Conservation (phyloP, 2,329 filamentous ascomycete species). For the Blastomyces parvus region DNA sequence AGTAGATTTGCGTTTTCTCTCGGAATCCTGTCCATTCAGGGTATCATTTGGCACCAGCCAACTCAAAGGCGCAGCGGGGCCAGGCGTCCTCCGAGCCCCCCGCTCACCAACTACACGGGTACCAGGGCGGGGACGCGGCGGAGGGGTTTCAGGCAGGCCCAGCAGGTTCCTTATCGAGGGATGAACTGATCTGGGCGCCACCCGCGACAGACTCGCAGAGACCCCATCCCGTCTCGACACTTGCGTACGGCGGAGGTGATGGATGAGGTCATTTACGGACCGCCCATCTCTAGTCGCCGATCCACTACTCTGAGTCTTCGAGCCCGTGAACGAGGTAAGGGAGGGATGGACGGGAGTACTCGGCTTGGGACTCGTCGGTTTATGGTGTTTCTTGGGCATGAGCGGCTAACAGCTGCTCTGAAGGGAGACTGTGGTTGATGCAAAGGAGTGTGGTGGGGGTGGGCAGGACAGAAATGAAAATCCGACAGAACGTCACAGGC, state of each 20-base stretch:
- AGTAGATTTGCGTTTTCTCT: constrained; percentile 12
- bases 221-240: constrained; percentile 20
- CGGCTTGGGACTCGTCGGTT: constrained; percentile 32
- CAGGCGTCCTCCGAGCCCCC: constrained; percentile 31
- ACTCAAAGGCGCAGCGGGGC: constrained; percentile 39
- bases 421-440: background rate
- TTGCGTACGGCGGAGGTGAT: constrained; percentile 38
- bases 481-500: background rate
- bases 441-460: constrained; percentile 10
- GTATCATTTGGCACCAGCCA: constrained; percentile 29
- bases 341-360: constrained; percentile 33
- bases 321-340: constrained; percentile 22
- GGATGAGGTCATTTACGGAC: constrained; percentile 41
- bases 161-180: constrained; percentile 38
- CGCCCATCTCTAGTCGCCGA: constrained; percentile 20
- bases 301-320: constrained; percentile 13
- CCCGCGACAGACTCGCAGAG: constrained; percentile 15
- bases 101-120: constrained; percentile 27
- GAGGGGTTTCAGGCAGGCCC: constrained; percentile 35
- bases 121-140: constrained; percentile 34
- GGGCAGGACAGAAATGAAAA: background rate
- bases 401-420: constrained; percentile 7
- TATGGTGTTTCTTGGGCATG: constrained; percentile 43
- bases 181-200: constrained; percentile 33
- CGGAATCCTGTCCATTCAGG: background rate